These are phyloP conservation scores for Vigna hirtella DNA, from an alignment of 306 rosid genomes.

Conservation along the genomic window DNA sequence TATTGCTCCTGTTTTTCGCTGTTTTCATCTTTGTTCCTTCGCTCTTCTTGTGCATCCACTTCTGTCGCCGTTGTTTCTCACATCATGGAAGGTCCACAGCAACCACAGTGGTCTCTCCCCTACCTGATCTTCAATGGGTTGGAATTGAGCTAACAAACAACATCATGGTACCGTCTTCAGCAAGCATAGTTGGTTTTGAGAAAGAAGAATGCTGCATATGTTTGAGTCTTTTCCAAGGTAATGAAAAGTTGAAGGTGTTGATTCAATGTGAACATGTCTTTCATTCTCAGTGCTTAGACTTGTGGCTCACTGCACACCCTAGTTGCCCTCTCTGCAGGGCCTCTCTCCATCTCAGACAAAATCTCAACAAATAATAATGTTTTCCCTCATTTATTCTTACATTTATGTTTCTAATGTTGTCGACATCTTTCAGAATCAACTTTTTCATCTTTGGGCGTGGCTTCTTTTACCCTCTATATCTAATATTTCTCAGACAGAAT, in stretches of 20 bases:
- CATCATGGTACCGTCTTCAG: background rate
- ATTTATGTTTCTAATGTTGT: background rate
- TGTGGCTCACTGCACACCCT: conserved; percentile 51
- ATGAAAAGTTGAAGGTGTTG: conserved; percentile 52
- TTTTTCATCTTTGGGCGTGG: no score
- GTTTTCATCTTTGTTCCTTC: conserved; percentile 35
- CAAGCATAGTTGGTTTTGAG: conserved; percentile 20
- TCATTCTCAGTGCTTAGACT: conserved; percentile 56
- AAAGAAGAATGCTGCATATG: conserved; percentile 57
- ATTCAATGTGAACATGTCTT: conserved; percentile 51
- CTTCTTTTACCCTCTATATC: no score
- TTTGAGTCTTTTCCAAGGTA: conserved; percentile 48
- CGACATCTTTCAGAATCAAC: background rate
- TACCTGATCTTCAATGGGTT: background rate
- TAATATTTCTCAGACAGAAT: no score
- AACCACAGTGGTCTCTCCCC: background rate
- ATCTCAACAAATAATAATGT: background rate
- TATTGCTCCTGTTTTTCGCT: conserved; percentile 36
- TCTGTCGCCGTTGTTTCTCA: conserved; percentile 29
- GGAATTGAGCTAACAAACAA: conserved; percentile 18
- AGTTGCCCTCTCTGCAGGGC: conserved; percentile 65
- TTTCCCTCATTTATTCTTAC: background rate
- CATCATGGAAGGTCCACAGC: background rate
- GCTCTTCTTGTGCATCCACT: conserved; percentile 35
- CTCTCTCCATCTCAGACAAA: conserved; percentile 29